Evolutionary conservation across 1,284 basidiomycete genomes (phyloP).

Genomic region (Stygiomarasmius scandens): DNA sequence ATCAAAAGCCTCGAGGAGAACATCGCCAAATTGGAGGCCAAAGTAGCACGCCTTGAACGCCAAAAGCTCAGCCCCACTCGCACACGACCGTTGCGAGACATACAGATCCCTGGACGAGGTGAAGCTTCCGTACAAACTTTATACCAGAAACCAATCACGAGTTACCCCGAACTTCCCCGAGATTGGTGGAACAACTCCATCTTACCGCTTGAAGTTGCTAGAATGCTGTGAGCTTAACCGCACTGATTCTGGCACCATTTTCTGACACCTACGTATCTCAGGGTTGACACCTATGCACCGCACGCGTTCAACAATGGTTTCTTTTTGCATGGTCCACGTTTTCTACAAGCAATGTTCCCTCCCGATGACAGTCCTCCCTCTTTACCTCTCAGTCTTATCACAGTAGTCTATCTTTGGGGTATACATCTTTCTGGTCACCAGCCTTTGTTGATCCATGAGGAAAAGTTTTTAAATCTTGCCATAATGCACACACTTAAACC

Average conservation of each 20-base stretch:
- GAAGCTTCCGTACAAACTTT: not conserved
- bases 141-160: not conserved
- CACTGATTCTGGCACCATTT: not conserved
- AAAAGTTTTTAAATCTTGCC: slow-evolving; percentile 32
- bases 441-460: slow-evolving; percentile 24
- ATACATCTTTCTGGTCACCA: slow-evolving; percentile 30
- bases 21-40: slow-evolving; percentile 35
- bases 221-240: slow-evolving; percentile 13
- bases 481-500: slow-evolving; percentile 29
- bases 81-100: not conserved
- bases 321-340: slow-evolving; percentile 27
- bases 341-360: slow-evolving; percentile 17
- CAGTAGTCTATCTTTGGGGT: slow-evolving; percentile 39
- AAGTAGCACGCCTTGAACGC: slow-evolving; percentile 40
- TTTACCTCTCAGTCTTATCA: slow-evolving; percentile 34
- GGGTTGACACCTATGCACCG: slow-evolving; percentile 18
- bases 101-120: slow-evolving; percentile 11
- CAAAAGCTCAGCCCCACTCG: slow-evolving; percentile 23
- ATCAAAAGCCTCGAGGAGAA: slow-evolving; percentile 41
- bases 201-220: slow-evolving; percentile 15
- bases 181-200: slow-evolving; percentile 16
- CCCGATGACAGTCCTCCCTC: slow-evolving; percentile 10
- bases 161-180: slow-evolving; percentile 5
- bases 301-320: slow-evolving; percentile 19
- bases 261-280: not conserved